Conservation (phyloP, 331 rosid genomes). For the Pyrus hybrid region DNA sequence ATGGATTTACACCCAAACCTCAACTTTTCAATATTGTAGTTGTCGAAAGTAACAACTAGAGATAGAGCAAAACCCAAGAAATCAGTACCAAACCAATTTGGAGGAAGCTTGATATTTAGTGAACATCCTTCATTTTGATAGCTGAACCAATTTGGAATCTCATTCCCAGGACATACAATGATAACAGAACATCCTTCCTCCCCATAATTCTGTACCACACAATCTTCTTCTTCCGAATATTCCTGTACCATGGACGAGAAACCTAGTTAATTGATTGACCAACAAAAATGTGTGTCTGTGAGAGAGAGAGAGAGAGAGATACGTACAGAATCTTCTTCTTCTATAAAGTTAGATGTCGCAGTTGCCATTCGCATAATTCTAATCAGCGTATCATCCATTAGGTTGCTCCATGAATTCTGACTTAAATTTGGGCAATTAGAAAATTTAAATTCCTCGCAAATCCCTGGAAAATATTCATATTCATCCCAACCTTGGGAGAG, state of each 20-base stretch:
- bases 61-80: not conserved
- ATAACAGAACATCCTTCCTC: not conserved
- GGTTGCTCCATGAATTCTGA: not conserved
- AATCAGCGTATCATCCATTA: not conserved
- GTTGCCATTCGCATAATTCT: not conserved
- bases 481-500: not conserved
- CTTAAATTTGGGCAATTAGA: not conserved
- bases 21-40: not conserved
- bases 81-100: not conserved
- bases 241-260: no score
- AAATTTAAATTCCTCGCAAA: not conserved
- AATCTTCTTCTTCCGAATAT: no score
- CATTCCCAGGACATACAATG: not conserved
- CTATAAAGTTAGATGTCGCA: not conserved
- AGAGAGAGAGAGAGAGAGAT: no score
- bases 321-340: not conserved
- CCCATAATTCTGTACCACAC: not conserved
- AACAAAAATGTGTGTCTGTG: no score
- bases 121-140: not conserved
- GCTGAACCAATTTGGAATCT: not conserved
- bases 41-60: not conserved
- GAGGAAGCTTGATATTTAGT: not conserved
- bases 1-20: not conserved
- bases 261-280: no score
- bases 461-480: not conserved